phyloP scores from a whole-genome alignment of 768 basidiomycete genomes.

The Termitomyces sp. region DNA sequence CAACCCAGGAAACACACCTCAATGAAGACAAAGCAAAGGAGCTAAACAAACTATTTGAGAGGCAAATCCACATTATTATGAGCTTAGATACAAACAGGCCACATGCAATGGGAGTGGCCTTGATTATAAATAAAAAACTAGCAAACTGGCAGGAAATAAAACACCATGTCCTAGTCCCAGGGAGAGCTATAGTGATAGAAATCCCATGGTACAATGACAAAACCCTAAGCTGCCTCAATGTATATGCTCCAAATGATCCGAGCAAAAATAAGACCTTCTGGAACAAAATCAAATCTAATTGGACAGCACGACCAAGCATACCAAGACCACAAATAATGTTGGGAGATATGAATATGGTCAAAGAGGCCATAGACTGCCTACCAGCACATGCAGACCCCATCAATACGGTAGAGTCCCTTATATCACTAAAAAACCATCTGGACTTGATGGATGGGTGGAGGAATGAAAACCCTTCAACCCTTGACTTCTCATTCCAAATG shows the following conservation, averaged over 20 bases:
- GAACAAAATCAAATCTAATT: background rate
- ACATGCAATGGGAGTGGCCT: constrained; percentile 29
- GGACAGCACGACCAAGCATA: fast-evolving
- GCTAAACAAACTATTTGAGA: constrained; percentile 3
- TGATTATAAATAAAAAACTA: constrained; percentile 29
- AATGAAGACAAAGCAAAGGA: background rate
- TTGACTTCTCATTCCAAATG: too few relatives aligned
- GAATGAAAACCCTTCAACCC: too few relatives aligned
- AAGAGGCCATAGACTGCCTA: constrained; percentile 33
- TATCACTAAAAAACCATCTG: too few relatives aligned
- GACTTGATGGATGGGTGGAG: too few relatives aligned
- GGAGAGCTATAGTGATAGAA: constrained; percentile 7
- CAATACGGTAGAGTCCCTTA: too few relatives aligned
- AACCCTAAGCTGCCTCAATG: background rate
- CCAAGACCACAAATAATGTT: constrained; percentile 28
- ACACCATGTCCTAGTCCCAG: constrained; percentile 30
- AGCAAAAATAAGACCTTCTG: background rate
- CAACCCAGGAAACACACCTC: constrained; percentile 5
- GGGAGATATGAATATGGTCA: constrained; percentile 40
- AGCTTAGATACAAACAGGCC: constrained; percentile 14
- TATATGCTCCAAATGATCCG: background rate
- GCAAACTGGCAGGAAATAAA: constrained; percentile 14
- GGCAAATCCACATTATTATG: constrained; percentile 18
- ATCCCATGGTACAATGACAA: constrained; percentile 17
- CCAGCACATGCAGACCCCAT: too few relatives aligned